Evolutionary conservation across 192 early-diverging fungal genomes (phyloP).

Genomic region (Mortierella alpina): DNA sequence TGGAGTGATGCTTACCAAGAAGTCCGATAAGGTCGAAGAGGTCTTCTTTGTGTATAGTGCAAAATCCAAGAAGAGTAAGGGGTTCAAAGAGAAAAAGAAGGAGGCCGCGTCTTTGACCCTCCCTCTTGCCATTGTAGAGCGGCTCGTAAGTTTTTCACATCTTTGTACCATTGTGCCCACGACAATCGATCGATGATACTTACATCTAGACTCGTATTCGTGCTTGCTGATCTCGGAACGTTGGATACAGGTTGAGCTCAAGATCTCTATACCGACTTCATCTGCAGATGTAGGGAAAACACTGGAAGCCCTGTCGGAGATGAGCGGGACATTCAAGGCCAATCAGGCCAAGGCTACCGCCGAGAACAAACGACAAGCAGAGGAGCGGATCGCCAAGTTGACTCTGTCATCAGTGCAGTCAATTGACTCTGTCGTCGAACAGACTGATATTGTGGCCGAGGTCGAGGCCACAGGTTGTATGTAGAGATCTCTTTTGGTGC

Average conservation of each 20-base stretch:
- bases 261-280: constrained; percentile 83
- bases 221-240: too few relatives aligned
- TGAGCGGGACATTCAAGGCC: constrained; percentile 77
- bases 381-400: constrained; percentile 79
- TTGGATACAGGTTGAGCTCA: constrained; percentile 56
- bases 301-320: constrained; percentile 76
- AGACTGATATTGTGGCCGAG: constrained; percentile 20
- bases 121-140: constrained; percentile 81
- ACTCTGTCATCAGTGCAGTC: constrained; percentile 1
- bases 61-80: constrained; percentile 74
- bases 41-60: constrained; percentile 73
- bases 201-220: neutral
- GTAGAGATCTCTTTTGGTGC: neutral
- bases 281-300: constrained; percentile 73
- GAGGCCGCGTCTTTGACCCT: constrained; percentile 67
- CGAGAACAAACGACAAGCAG: constrained; percentile 89
- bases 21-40: constrained; percentile 79
- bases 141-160: constrained; percentile 63
- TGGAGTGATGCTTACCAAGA: constrained; percentile 83
- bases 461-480: constrained; percentile 39
- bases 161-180: too few relatives aligned
- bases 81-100: constrained; percentile 56
- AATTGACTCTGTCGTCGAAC: constrained; percentile 12
- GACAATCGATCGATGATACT: neutral
- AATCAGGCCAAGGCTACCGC: constrained; percentile 82